Percentiles rank a stretch among this genome's conserved stretches.
Evolutionary conservation across 345 rosid genomes (phyloP).

Genomic region (Bruguiera gymnorhiza): DNA sequence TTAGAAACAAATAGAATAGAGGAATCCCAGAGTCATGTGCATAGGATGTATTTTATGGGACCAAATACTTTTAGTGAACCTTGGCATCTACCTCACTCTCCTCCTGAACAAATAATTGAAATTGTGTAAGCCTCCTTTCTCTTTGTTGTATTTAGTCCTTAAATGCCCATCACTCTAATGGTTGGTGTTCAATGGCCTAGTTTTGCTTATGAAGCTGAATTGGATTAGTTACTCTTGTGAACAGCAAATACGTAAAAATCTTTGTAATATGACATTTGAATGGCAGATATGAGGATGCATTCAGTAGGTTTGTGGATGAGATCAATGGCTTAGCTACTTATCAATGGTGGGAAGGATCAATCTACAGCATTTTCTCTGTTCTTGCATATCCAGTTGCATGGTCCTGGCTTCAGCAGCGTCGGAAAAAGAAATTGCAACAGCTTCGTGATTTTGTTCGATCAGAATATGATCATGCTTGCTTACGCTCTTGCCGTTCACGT

Average conservation of each 20-base stretch:
- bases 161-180: background rate
- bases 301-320: slow-evolving; percentile 81
- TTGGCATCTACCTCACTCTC: slow-evolving; percentile 77
- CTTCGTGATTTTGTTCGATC: slow-evolving; percentile 95
- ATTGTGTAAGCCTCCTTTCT: slow-evolving; percentile 61
- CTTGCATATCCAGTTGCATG: slow-evolving; percentile 88
- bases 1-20: slow-evolving; percentile 83
- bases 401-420: slow-evolving; percentile 84
- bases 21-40: slow-evolving; percentile 85
- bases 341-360: slow-evolving; percentile 97
- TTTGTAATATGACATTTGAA: slow-evolving; percentile 13
- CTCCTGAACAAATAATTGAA: slow-evolving; percentile 76
- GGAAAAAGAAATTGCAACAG: slow-evolving; percentile 72
- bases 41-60: slow-evolving; percentile 88
- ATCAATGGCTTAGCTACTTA: slow-evolving; percentile 81
- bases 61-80: slow-evolving; percentile 86
- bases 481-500: slow-evolving; percentile 94
- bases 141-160: background rate
- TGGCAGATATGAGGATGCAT: slow-evolving; percentile 82
- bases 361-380: slow-evolving; percentile 64
- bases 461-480: slow-evolving; percentile 92
- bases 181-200: background rate
- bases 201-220: background rate
- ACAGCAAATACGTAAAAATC: background rate
- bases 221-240: background rate